Evolutionary conservation across 2,329 filamentous ascomycete genomes (phyloP).

Genomic region (Colletotrichum eremochloae): DNA sequence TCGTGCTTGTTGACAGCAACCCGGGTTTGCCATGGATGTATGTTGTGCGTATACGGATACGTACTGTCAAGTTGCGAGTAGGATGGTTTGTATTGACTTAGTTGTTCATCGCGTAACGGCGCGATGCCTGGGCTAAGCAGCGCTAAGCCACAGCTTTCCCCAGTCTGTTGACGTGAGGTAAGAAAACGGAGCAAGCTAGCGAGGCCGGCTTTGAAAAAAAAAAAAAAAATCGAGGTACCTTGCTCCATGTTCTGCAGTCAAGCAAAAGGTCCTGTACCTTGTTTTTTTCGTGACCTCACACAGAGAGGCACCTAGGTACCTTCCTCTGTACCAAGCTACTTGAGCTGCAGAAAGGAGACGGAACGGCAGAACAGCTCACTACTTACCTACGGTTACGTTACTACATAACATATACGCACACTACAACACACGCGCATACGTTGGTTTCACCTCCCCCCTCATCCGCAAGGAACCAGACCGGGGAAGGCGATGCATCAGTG

Average conservation of each 20-base stretch:
- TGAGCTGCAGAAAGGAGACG: conserved; percentile 3
- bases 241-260: neutral
- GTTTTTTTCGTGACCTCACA: neutral
- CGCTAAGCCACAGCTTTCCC: conserved; percentile 42
- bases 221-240: conserved; percentile 22
- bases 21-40: neutral
- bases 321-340: neutral
- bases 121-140: conserved; percentile 37
- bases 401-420: neutral
- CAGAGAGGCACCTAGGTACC: neutral
- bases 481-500: conserved; percentile 31
- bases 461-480: conserved; percentile 7
- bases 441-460: conserved; percentile 14
- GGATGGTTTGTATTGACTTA: conserved; percentile 25
- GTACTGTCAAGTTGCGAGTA: neutral
- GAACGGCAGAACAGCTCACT: conserved; percentile 9
- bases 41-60: neutral
- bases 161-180: conserved; percentile 36
- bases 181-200: conserved; percentile 22
- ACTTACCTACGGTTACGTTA: neutral
- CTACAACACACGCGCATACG: neutral
- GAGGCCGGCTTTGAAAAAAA: conserved; percentile 6
- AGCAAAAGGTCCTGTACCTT: conserved; percentile 5
- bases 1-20: conserved; percentile 14
- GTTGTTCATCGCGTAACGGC: conserved; percentile 34